These are phyloP conservation scores for Amylostereum areolatum DNA, from an alignment of 1,284 basidiomycete species.

Conservation along the genomic window DNA sequence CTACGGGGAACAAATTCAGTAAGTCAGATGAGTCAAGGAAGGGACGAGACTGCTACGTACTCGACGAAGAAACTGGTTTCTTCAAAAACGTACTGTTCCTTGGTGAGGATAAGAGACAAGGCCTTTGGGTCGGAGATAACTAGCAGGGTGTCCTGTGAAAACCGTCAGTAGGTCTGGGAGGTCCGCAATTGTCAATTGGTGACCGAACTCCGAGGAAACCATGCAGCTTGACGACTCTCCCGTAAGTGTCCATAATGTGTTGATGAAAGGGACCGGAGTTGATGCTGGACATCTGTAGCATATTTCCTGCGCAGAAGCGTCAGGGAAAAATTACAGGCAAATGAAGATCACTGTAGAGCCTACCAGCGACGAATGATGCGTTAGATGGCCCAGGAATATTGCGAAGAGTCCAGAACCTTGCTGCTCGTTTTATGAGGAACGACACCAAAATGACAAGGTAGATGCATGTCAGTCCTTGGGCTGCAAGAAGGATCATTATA, in stretches of 20 bases:
- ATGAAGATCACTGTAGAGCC: neutral
- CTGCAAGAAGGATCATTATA: no score
- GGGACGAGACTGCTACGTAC: neutral
- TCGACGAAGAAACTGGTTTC: neutral
- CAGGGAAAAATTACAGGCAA: neutral
- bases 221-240: neutral
- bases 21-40: no score
- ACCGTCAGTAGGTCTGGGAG: no score
- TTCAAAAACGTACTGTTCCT: neutral
- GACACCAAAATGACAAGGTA: no score
- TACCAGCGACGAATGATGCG: neutral
- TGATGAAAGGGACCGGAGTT: neutral
- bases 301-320: neutral
- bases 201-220: neutral
- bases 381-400: neutral
- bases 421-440: no score
- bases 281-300: neutral
- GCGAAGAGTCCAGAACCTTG: no score
- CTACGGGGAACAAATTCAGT: neutral
- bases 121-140: neutral
- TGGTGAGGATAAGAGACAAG: neutral
- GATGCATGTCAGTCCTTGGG: no score
- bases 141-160: neutral
- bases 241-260: neutral
- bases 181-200: no score